A percentile compares a stretch with the other conserved stretches of the same genome.
phyloP scores from a whole-genome alignment of 441 rosid species.

The Erysimum pusillum region DNA sequence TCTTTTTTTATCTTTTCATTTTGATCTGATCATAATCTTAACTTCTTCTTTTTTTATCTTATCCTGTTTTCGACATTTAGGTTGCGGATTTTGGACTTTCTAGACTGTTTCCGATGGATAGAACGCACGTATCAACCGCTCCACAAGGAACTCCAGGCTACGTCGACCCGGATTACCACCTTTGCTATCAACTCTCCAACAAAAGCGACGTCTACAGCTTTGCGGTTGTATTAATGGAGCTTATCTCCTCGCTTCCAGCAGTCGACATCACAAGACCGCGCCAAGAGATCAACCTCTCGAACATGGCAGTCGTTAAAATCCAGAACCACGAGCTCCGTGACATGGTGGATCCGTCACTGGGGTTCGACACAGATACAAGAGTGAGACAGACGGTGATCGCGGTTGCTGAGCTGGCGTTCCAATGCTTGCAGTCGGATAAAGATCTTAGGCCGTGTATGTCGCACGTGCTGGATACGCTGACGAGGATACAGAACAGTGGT shows the following conservation, averaged over 20 bases:
- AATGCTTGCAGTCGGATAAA: constrained; percentile 77
- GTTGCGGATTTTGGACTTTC: constrained; percentile 93
- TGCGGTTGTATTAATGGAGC: constrained; percentile 88
- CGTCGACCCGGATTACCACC: constrained; percentile 90
- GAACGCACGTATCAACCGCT: constrained; percentile 84
- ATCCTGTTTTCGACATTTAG: constrained; percentile 20
- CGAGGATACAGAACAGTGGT: constrained; percentile 52
- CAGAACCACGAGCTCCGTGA: constrained; percentile 62
- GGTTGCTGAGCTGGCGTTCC: constrained; percentile 87
- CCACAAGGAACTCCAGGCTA: constrained; percentile 99
- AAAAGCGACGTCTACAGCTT: constrained; percentile 98
- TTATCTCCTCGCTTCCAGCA: constrained; percentile 87
- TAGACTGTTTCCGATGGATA: constrained; percentile 65
- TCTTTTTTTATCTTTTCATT: no score
- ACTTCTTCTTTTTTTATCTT: not conserved
- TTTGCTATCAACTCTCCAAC: constrained; percentile 80
- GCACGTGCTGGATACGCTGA: constrained; percentile 59
- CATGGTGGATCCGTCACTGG: constrained; percentile 73
- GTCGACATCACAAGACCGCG: constrained; percentile 85
- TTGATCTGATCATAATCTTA: constrained; percentile 8
- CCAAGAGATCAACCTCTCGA: constrained; percentile 80
- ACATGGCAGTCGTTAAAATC: constrained; percentile 79
- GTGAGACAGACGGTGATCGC: constrained; percentile 59
- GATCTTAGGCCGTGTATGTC: constrained; percentile 84
- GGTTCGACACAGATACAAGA: constrained; percentile 64